phyloP scores from a whole-genome alignment of 306 rosid species.

The Erythrophleum fordii region DNA sequence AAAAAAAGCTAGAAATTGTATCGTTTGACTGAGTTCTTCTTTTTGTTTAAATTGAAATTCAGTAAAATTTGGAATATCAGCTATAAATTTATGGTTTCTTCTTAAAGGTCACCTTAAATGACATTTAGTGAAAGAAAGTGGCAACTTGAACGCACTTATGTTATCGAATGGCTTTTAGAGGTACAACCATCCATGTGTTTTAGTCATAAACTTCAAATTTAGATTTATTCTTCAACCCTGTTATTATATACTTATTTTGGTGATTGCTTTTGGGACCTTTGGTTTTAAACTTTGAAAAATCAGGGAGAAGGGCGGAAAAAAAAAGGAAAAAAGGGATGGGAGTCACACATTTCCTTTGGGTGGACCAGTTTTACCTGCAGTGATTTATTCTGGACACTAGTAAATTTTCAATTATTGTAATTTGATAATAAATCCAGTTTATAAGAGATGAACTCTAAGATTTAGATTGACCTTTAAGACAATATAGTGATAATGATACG shows the following conservation, averaged over 20 bases:
- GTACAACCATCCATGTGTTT: background rate
- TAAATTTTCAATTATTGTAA: background rate
- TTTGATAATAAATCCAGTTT: conserved; percentile 6
- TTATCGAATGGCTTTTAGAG: background rate
- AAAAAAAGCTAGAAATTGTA: background rate
- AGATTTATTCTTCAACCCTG: background rate
- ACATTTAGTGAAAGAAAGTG: background rate
- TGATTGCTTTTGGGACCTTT: background rate
- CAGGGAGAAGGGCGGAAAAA: conserved; percentile 27
- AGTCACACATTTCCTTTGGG: conserved; percentile 5
- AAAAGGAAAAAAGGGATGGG: background rate
- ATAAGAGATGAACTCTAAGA: conserved; percentile 5
- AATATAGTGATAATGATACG: background rate
- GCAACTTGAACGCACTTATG: background rate
- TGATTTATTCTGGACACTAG: conserved; percentile 22
- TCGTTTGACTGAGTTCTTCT: background rate
- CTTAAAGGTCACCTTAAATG: background rate
- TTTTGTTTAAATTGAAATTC: background rate
- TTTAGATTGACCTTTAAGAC: conserved; percentile 16
- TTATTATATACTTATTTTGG: background rate
- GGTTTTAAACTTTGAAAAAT: conserved; percentile 7
- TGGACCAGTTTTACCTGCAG: background rate
- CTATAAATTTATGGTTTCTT: conserved; percentile 1
- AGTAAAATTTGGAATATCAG: background rate
- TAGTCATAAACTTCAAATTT: background rate